A percentile compares a stretch with the other conserved stretches of the same genome.
phyloP scores from a whole-genome alignment of 345 rosid genomes.

The Fremontodendron californicum region DNA sequence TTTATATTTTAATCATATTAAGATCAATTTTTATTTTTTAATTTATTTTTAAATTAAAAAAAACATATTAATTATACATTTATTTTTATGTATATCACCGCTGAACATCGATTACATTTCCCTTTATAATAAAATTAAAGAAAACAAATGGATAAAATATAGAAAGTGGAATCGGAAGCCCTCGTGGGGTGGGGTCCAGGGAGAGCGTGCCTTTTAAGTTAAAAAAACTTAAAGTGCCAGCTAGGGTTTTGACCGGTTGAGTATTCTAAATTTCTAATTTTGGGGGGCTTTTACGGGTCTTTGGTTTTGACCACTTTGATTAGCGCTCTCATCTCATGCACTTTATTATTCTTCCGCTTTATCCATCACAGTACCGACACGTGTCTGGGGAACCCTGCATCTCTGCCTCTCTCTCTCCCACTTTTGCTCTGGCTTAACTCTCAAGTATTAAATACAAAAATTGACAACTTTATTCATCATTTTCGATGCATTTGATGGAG shows the following conservation, averaged over 20 bases:
- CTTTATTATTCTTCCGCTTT: background rate
- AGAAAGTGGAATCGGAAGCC: background rate
- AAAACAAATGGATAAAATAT: background rate
- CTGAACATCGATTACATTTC: too few relatives aligned
- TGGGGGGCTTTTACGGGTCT: background rate
- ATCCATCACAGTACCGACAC: background rate
- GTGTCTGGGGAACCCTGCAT: background rate
- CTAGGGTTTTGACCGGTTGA: background rate
- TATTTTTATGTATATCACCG: too few relatives aligned
- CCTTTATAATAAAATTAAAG: too few relatives aligned
- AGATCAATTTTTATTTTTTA: too few relatives aligned
- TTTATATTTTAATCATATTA: too few relatives aligned
- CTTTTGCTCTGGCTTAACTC: too few relatives aligned
- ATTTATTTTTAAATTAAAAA: too few relatives aligned
- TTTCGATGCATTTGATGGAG: too few relatives aligned
- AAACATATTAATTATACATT: too few relatives aligned
- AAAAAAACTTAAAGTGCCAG: background rate
- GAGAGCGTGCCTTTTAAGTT: background rate
- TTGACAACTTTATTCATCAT: too few relatives aligned
- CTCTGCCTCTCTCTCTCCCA: too few relatives aligned
- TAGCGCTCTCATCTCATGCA: background rate
- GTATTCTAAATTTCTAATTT: background rate
- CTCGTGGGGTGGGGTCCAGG: background rate
- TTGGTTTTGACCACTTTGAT: constrained; percentile 2
- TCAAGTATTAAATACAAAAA: too few relatives aligned